phyloP scores from a whole-genome alignment of 176 grass and related monocot species.

The Triticum aestivum region DNA sequence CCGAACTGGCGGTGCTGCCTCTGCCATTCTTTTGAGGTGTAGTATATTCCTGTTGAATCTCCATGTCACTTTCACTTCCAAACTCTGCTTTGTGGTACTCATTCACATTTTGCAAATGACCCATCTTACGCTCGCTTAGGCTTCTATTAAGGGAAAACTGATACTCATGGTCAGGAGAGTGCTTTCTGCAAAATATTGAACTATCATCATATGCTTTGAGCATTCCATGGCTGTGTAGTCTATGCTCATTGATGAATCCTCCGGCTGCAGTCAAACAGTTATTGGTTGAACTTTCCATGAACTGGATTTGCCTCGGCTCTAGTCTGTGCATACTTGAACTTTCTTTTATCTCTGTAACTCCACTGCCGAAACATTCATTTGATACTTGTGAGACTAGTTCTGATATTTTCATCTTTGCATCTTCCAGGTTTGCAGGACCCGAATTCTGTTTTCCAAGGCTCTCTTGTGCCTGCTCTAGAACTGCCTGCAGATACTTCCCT shows the following conservation, averaged over 20 bases:
- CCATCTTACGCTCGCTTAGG: constrained; percentile 37
- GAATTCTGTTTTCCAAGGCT: constrained; percentile 76
- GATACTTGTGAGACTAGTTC: constrained; percentile 72
- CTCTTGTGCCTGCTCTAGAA: constrained; percentile 95
- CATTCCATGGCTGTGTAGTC: constrained; percentile 36
- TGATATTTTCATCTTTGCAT: constrained; percentile 77
- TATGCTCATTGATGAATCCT: constrained; percentile 63
- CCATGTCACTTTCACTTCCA: constrained; percentile 30
- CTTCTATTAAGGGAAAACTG: constrained; percentile 47
- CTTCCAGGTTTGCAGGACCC: constrained; percentile 61
- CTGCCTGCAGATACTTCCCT: constrained; percentile 90
- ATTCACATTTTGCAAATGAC: constrained; percentile 31
- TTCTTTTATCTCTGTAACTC: constrained; percentile 40
- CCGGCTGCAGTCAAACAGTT: constrained; percentile 56
- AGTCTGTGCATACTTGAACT: constrained; percentile 49
- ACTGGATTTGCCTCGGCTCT: constrained; percentile 52
- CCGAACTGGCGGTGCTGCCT: constrained; percentile 48
- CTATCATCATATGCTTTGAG: constrained; percentile 51
- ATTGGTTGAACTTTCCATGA: constrained; percentile 59
- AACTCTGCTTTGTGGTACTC: constrained; percentile 38
- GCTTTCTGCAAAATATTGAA: constrained; percentile 42
- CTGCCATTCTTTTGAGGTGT: constrained; percentile 40
- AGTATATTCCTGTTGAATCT: constrained; percentile 32
- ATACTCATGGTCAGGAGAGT: constrained; percentile 26
- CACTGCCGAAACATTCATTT: constrained; percentile 66